These are phyloP conservation scores for Penicillium egyptiacum DNA, from an alignment of 495 filamentous ascomycete genomes.

Conservation along the genomic window DNA sequence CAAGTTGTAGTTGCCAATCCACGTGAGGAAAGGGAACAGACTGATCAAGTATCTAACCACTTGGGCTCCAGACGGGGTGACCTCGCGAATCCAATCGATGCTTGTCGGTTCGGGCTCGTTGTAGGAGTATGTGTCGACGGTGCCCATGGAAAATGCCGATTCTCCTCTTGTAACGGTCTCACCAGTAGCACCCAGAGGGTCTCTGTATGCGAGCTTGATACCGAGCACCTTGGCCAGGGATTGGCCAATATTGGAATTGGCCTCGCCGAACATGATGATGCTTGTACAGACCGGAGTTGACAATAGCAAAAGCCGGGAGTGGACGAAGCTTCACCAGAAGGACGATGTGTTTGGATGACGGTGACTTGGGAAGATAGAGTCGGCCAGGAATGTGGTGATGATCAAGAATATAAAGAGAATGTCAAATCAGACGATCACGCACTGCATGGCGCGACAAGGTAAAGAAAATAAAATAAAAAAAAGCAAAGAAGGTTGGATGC, in stretches of 20 bases:
- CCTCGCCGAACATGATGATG: slow-evolving; percentile 37
- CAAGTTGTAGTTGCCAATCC: slow-evolving; percentile 85
- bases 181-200: slow-evolving; percentile 49
- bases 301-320: slow-evolving; percentile 14
- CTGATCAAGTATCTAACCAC: slow-evolving; percentile 59
- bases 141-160: slow-evolving; percentile 73
- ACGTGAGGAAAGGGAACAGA: slow-evolving; percentile 83
- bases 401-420: slow-evolving; percentile 23
- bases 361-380: neutral
- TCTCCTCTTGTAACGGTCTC: slow-evolving; percentile 68
- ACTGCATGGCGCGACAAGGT: slow-evolving; percentile 16
- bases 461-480: slow-evolving; percentile 13
- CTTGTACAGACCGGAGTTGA: slow-evolving; percentile 6
- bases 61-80: slow-evolving; percentile 57
- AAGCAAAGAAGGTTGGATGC: slow-evolving; percentile 13
- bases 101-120: slow-evolving; percentile 79
- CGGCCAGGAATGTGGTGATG: slow-evolving; percentile 13
- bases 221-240: slow-evolving; percentile 75
- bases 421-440: slow-evolving; percentile 19
- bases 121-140: slow-evolving; percentile 75
- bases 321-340: slow-evolving; percentile 8
- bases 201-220: slow-evolving; percentile 74
- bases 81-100: slow-evolving; percentile 65
- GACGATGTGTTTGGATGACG: neutral
- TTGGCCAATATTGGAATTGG: slow-evolving; percentile 61